These are phyloP conservation scores for Penicillium salamii DNA, from an alignment of 495 filamentous ascomycete genomes.

Conservation along the genomic window DNA sequence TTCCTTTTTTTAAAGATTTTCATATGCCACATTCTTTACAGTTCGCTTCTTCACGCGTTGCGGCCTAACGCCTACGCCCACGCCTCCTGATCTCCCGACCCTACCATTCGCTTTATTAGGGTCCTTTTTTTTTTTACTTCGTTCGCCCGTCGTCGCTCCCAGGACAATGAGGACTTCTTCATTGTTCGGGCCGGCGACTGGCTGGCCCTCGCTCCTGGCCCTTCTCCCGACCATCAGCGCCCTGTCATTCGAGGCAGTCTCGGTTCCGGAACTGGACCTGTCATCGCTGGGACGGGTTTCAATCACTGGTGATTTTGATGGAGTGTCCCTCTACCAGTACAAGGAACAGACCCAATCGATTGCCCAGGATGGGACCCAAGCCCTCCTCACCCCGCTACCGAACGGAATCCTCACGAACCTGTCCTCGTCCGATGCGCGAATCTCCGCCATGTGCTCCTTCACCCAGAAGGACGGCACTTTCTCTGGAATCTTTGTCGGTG, in stretches of 20 bases:
- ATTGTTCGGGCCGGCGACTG: conserved; percentile 55
- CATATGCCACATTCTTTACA: conserved; percentile 33
- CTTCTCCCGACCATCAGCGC: conserved; percentile 42
- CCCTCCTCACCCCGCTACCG: conserved; percentile 77
- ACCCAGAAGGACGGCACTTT: conserved; percentile 62
- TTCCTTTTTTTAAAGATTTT: conserved; percentile 26
- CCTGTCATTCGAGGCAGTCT: conserved; percentile 67
- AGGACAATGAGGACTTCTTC: conserved; percentile 55
- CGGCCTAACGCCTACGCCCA: conserved; percentile 9
- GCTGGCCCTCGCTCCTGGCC: conserved; percentile 39
- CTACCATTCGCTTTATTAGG: conserved; percentile 13
- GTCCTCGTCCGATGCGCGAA: conserved; percentile 73
- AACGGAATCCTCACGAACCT: conserved; percentile 79
- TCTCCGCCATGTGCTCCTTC: conserved; percentile 84
- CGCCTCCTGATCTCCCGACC: conserved; percentile 23
- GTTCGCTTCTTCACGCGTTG: conserved; percentile 31
- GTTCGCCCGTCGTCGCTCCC: conserved; percentile 42
- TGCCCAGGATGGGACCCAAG: conserved; percentile 72
- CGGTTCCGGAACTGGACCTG: conserved; percentile 78
- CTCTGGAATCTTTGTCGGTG: conserved; percentile 77
- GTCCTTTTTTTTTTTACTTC: conserved; percentile 11
- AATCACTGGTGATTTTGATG: conserved; percentile 85
- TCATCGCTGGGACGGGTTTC: conserved; percentile 78
- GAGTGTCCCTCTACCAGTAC: conserved; percentile 87
- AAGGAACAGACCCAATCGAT: conserved; percentile 69